Base-by-base conservation (phyloP, 1,284 basidiomycete species). In the Pyrrhoderma lamaoense region DNA sequence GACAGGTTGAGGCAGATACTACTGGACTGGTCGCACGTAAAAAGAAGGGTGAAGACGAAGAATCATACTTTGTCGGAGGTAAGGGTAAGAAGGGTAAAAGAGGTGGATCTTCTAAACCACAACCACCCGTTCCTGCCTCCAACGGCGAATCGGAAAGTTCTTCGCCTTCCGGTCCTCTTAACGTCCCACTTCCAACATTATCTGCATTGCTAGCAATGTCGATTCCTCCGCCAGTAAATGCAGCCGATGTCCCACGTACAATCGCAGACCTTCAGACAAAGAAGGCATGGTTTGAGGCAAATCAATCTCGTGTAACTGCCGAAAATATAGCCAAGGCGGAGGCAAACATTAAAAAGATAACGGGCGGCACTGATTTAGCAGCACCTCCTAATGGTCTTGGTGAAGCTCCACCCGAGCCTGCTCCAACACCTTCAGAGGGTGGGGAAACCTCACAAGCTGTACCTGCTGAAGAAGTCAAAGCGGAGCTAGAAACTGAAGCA, bases 261-360 rank as follows among this genome's bases (percentile, higher is more conserved):
- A 76, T 99, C 55, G 86, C 91, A 62, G 91, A 97, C 65, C 75
- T 99, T 53, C 87, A 89, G 70, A 90, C 82, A 51, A 99, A 99
- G 78, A 93, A 92, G 70, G 78, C 86, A 40, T 99, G 94, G 93
- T 98, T 85, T 66, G 82, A 89, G 65, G 82, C 79, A 11, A 87
- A 89, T 65, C 86, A 86, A 64, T 71, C 71, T 34, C 78, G 75
- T 21, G 76, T 76, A 54, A 86, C 83, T 0, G 73, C 75, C 5
- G 85, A 88, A 62, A 87, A 86, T 58, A 70, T 91, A 50, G 78
- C 82, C 31, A 86, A 86, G 67, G 89, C 84, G 9, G 82, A 92
- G 67, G 77, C 76, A n/a, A 81, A 89, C 60, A 88, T 93, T 62
- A 73, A 79, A 62, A 79, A 80, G 52, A 76, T 93, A 45, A 73